These are phyloP conservation scores for Letharia lupina DNA, from an alignment of 495 filamentous ascomycete genomes.

Conservation along the genomic window DNA sequence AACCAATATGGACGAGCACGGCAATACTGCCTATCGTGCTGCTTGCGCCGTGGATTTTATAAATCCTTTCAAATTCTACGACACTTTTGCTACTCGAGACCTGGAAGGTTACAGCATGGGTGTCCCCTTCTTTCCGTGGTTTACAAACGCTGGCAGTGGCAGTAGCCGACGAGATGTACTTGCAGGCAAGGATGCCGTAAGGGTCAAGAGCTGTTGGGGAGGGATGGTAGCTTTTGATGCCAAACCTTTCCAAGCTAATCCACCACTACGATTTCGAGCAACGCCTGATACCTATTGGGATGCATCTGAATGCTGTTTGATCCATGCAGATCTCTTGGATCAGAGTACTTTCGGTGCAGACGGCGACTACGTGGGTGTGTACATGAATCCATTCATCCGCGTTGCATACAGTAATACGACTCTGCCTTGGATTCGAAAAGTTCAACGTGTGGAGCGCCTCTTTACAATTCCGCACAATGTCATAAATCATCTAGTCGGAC, in stretches of 20 bases:
- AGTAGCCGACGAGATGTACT: constrained; percentile 54
- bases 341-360: constrained; percentile 33
- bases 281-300: constrained; percentile 63
- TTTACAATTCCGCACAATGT: constrained; percentile 48
- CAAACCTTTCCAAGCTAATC: constrained; percentile 45
- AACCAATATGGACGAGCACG: constrained; percentile 53
- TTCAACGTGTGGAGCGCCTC: constrained; percentile 51
- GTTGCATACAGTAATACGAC: constrained; percentile 52
- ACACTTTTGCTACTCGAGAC: constrained; percentile 72
- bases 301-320: constrained; percentile 70
- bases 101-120: constrained; percentile 61
- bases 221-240: constrained; percentile 76
- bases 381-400: constrained; percentile 65
- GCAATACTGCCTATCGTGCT: constrained; percentile 60
- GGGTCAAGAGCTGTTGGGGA: constrained; percentile 72
- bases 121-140: constrained; percentile 69
- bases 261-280: constrained; percentile 56
- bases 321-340: constrained; percentile 60
- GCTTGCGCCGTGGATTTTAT: constrained; percentile 74
- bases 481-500: constrained; percentile 41
- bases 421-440: constrained; percentile 47
- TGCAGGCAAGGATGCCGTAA: constrained; percentile 55
- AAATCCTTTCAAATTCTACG: constrained; percentile 71
- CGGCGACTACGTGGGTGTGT: constrained; percentile 48
- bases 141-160: constrained; percentile 48